A percentile compares a stretch with the other conserved stretches of the same genome.
Evolutionary conservation across 805 yeast genomes (phyloP).

Genomic region (Wickerhamomyces subpelliculosus): DNA sequence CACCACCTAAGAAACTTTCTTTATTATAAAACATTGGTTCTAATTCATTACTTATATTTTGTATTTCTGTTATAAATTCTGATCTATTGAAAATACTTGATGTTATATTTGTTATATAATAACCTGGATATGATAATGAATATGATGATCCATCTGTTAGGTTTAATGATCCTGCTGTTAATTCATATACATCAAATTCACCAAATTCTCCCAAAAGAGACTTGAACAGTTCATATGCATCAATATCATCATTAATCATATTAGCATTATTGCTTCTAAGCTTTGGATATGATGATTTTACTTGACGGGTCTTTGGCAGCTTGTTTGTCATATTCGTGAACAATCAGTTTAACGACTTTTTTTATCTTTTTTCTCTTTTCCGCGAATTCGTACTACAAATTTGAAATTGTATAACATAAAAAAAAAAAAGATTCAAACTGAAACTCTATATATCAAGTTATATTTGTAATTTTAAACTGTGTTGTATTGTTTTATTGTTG

Average conservation of each 20-base stretch:
- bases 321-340: too few species aligned
- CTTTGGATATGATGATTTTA: too few species aligned
- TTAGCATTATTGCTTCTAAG: not conserved
- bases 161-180: conserved; percentile 14
- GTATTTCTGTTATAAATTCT: conserved; percentile 8
- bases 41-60: not conserved
- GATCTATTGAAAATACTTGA: conserved; percentile 4
- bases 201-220: not conserved
- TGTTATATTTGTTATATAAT: conserved; percentile 42
- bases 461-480: too few species aligned
- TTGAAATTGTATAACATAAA: too few species aligned
- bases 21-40: conserved; percentile 8
- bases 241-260: not conserved
- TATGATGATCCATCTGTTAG: too few species aligned
- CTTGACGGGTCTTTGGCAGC: too few species aligned
- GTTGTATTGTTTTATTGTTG: too few species aligned
- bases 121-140: conserved; percentile 30
- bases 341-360: too few species aligned
- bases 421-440: too few species aligned
- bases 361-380: too few species aligned
- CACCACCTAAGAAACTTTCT: conserved; percentile 32
- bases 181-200: conserved; percentile 13
- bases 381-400: too few species aligned
- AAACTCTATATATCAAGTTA: too few species aligned
- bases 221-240: not conserved